phyloP scores from a whole-genome alignment of 352 stramenopile species.

The Pseudoperonospora humuli region DNA sequence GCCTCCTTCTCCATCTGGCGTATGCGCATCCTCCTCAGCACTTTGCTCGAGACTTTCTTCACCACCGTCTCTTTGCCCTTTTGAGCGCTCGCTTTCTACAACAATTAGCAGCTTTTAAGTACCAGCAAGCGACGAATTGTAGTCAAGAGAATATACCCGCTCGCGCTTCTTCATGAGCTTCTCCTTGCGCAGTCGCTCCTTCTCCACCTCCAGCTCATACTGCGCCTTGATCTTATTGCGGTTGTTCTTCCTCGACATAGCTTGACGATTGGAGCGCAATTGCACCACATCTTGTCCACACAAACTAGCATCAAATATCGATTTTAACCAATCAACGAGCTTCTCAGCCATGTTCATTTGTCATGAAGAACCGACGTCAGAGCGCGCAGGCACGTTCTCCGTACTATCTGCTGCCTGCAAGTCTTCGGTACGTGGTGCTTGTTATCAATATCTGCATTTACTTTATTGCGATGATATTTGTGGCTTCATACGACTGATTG shows the following conservation, averaged over 20 bases:
- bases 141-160: slow-evolving; percentile 24
- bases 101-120: background rate
- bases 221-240: slow-evolving; percentile 72
- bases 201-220: slow-evolving; percentile 72
- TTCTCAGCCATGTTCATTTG: slow-evolving; percentile 1
- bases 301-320: background rate
- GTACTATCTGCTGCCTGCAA: slow-evolving; percentile 24
- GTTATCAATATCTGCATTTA: background rate
- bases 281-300: slow-evolving; percentile 5
- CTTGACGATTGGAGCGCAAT: background rate
- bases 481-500: slow-evolving; percentile 6
- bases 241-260: slow-evolving; percentile 81
- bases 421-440: slow-evolving; percentile 21
- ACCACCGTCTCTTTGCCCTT: slow-evolving; percentile 49
- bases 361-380: slow-evolving; percentile 25
- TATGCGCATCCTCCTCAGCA: slow-evolving; percentile 53
- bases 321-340: background rate
- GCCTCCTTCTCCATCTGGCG: slow-evolving; percentile 53
- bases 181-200: slow-evolving; percentile 63
- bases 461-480: background rate
- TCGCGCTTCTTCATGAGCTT: slow-evolving; percentile 68
- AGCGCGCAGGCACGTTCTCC: slow-evolving; percentile 14
- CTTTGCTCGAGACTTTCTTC: slow-evolving; percentile 74
- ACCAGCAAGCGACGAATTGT: background rate
- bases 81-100: slow-evolving; percentile 37